Evolutionary conservation across 768 basidiomycete species (phyloP).

Genomic region (Rhodosporidiobolus odoratus): DNA sequence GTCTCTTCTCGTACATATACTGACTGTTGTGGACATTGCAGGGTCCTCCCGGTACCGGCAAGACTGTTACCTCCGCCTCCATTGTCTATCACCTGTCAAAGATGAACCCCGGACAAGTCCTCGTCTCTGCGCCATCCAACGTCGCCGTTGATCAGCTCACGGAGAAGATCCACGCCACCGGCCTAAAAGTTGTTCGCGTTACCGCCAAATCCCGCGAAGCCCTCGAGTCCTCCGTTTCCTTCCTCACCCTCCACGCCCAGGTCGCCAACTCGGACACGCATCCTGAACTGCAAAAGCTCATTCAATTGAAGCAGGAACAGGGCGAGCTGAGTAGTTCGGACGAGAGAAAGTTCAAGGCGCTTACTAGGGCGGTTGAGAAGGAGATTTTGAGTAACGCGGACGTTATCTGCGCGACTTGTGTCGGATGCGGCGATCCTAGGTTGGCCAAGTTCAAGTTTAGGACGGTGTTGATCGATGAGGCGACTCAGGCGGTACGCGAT

Average conservation of each 20-base stretch:
- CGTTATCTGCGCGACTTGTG: conserved; percentile 97
- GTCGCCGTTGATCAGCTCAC: conserved; percentile 98
- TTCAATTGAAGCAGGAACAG: conserved; percentile 94
- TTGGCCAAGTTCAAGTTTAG: conserved; percentile 96
- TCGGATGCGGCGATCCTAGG: conserved; percentile 93
- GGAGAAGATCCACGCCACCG: conserved; percentile 98
- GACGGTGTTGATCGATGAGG: conserved; percentile 96
- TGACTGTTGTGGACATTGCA: conserved; percentile 16
- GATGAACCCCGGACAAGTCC: conserved; percentile 94
- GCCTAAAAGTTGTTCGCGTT: conserved; percentile 92
- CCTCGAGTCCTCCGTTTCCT: conserved; percentile 87
- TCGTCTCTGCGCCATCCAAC: conserved; percentile 97
- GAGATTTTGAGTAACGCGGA: conserved; percentile 92
- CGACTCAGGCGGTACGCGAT: conserved; percentile 65
- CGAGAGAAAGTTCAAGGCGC: conserved; percentile 93
- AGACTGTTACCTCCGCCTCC: conserved; percentile 98
- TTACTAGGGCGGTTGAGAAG: conserved; percentile 92
- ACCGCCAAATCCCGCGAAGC: conserved; percentile 98
- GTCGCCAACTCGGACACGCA: conserved; percentile 88
- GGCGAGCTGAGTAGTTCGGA: conserved; percentile 94
- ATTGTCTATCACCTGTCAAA: conserved; percentile 98
- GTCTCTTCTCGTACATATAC: background rate
- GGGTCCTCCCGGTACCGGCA: conserved; percentile 93
- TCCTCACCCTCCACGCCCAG: conserved; percentile 93
- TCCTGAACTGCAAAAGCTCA: conserved; percentile 94